Percentiles rank a stretch among this genome's conserved stretches.
phyloP scores from a whole-genome alignment of 805 yeast species.

The Ogataea paraovalis region DNA sequence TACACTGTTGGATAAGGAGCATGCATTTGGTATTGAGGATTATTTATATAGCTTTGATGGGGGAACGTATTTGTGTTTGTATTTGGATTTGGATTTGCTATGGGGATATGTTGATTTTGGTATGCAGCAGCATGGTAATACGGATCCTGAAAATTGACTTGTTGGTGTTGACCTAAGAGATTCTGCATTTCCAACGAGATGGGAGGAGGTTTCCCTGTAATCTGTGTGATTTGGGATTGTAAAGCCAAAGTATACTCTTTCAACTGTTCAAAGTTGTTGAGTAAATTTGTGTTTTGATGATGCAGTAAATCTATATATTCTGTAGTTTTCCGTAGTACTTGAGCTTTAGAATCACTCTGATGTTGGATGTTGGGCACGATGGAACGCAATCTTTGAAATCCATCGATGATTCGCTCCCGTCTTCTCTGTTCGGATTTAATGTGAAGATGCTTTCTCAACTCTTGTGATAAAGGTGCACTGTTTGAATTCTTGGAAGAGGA shows the following conservation, averaged over 20 bases:
- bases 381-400: slow-evolving; percentile 36
- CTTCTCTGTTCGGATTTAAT: slow-evolving; percentile 44
- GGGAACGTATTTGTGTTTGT: no score
- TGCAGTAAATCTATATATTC: slow-evolving; percentile 39
- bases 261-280: slow-evolving; percentile 16
- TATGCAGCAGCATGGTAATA: no score
- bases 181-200: slow-evolving; percentile 12
- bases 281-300: slow-evolving; percentile 22
- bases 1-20: no score
- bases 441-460: slow-evolving; percentile 34
- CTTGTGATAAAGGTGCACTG: slow-evolving; percentile 15
- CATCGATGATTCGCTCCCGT: slow-evolving; percentile 43
- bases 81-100: no score
- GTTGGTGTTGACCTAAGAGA: not conserved
- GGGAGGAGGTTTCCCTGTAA: slow-evolving; percentile 10
- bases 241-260: slow-evolving; percentile 19
- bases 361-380: slow-evolving; percentile 39
- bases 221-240: slow-evolving; percentile 13
- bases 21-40: not conserved
- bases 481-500: not conserved
- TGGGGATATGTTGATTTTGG: no score
- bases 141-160: not conserved
- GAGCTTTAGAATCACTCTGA: slow-evolving; percentile 43
- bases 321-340: slow-evolving; percentile 38
- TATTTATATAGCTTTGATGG: not conserved